A percentile compares a stretch with the other conserved stretches of the same genome.
Evolutionary conservation across 495 filamentous ascomycete genomes (phyloP).

Genomic region (Podospora appendiculata): DNA sequence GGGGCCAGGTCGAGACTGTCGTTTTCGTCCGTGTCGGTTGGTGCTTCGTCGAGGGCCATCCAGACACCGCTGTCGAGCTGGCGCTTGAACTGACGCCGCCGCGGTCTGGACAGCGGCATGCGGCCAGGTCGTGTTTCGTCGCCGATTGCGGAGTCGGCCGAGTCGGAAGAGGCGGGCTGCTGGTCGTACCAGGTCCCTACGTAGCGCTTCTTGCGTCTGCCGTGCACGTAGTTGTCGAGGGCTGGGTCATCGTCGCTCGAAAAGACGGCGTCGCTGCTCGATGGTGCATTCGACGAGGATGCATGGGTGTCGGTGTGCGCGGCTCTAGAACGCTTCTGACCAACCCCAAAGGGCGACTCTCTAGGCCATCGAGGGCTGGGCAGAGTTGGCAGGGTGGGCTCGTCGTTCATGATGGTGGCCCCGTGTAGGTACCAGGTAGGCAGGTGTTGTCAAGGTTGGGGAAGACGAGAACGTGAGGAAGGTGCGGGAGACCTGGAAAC

Average conservation of each 20-base stretch:
- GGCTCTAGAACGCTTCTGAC: too few species aligned
- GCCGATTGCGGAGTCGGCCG: constrained; percentile 25
- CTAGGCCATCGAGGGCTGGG: too few species aligned
- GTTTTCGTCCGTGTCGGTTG: constrained; percentile 35
- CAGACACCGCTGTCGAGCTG: constrained; percentile 78
- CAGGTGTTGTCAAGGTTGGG: too few species aligned
- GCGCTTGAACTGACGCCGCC: constrained; percentile 51
- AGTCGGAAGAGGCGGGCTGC: constrained; percentile 35
- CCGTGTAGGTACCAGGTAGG: too few species aligned
- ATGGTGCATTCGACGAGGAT: constrained; percentile 18
- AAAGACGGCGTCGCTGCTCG: constrained; percentile 70
- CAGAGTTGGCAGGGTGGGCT: too few species aligned
- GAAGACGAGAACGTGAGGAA: too few species aligned
- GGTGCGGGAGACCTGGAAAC: too few species aligned
- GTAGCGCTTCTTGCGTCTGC: constrained; percentile 48
- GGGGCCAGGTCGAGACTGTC: constrained; percentile 23
- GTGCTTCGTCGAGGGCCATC: constrained; percentile 50
- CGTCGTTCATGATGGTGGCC: too few species aligned
- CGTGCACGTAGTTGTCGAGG: constrained; percentile 59
- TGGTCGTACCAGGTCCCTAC: constrained; percentile 68
- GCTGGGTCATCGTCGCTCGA: constrained; percentile 71
- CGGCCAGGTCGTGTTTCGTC: constrained; percentile 8
- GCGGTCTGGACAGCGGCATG: constrained; percentile 28
- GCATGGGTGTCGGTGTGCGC: too few species aligned
- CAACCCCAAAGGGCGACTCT: too few species aligned